A percentile compares a stretch with the other conserved stretches of the same genome.
Conservation (phyloP, 331 rosid species). For the Spiraea crenata region DNA sequence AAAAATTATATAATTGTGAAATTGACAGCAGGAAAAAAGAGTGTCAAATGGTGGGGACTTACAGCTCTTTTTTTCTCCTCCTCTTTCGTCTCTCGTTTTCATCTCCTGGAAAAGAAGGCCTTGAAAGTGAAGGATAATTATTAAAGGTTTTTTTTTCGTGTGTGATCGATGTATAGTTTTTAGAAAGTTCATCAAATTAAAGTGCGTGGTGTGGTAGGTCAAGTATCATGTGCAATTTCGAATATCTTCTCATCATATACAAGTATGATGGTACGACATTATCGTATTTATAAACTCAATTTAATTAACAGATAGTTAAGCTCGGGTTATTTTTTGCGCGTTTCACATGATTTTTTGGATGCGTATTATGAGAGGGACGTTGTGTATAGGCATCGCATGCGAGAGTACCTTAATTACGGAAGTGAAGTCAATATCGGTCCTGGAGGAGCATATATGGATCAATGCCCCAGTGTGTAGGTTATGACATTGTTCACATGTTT, state of each 20-base stretch:
- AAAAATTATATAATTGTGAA: constrained; percentile 2
- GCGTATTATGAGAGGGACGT: no score
- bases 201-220: constrained; percentile 19
- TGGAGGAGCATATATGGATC: no score
- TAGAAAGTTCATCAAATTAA: background rate
- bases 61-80: constrained; percentile 2
- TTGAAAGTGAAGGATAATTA: constrained; percentile 26
- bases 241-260: no score
- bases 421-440: no score
- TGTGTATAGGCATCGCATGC: background rate
- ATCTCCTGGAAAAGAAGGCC: constrained; percentile 6
- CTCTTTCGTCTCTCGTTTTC: background rate
- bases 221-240: constrained; percentile 28
- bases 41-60: constrained; percentile 8
- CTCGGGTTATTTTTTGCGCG: no score
- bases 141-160: constrained; percentile 5
- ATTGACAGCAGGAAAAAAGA: constrained; percentile 14
- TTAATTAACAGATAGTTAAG: no score
- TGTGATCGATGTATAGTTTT: background rate
- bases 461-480: background rate
- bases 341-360: no score
- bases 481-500: background rate
- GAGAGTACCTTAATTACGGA: no score
- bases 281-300: no score
- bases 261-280: no score